phyloP scores from a whole-genome alignment of 345 rosid genomes.

The Kernera saxatilis region DNA sequence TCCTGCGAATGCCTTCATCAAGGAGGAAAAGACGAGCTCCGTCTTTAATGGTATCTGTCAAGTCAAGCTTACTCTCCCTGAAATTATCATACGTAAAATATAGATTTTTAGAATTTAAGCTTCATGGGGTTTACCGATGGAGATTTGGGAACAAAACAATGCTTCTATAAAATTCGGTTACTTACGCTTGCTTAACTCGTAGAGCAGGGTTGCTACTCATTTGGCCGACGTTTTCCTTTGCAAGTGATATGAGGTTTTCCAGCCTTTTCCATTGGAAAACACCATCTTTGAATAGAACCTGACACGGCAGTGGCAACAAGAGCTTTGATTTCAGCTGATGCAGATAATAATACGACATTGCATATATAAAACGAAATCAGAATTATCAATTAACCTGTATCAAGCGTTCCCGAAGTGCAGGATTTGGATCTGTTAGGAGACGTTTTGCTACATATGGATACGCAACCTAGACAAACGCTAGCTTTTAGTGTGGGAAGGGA shows the following conservation, averaged over 20 bases:
- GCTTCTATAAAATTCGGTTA: not conserved
- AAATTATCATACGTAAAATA: not conserved
- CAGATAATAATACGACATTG: not conserved
- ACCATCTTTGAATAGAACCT: constrained; percentile 89
- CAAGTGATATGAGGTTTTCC: constrained; percentile 84
- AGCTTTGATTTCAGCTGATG: not conserved
- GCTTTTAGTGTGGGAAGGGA: constrained; percentile 5
- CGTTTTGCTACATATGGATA: constrained; percentile 98
- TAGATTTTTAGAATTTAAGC: not conserved
- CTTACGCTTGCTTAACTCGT: constrained; percentile 50
- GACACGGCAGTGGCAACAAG: constrained; percentile 7
- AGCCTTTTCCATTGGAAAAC: constrained; percentile 93
- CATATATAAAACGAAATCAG: not conserved
- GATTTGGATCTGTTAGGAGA: constrained; percentile 91
- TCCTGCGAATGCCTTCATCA: constrained; percentile 84
- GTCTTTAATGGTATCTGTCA: constrained; percentile 87
- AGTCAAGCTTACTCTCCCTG: constrained; percentile 68
- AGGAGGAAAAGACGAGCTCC: constrained; percentile 86
- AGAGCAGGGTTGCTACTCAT: constrained; percentile 93
- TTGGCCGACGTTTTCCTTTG: constrained; percentile 87
- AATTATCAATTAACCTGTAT: constrained; percentile 58
- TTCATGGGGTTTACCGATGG: not conserved
- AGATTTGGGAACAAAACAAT: constrained; percentile 8
- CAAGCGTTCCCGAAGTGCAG: constrained; percentile 92
- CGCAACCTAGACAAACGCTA: constrained; percentile 57